Evolutionary conservation across 805 yeast genomes (phyloP).

Genomic region (Saitoella complicata): DNA sequence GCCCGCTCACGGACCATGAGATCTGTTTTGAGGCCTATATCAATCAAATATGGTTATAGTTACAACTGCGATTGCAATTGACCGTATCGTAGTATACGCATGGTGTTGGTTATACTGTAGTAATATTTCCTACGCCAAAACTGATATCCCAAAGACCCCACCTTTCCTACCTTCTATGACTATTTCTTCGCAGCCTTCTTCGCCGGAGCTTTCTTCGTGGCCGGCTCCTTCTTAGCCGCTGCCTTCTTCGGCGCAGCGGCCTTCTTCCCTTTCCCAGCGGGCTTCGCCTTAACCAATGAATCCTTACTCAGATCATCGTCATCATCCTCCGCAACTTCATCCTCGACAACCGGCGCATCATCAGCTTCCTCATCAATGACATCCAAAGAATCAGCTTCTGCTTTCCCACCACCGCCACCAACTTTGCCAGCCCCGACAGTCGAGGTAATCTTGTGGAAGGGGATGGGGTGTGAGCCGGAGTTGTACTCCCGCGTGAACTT

Average conservation of each 20-base stretch:
- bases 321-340: conserved; percentile 19
- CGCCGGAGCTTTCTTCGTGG: too few relatives aligned
- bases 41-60: too few relatives aligned
- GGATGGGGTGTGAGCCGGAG: conserved; percentile 59
- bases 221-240: too few relatives aligned
- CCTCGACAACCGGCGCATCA: conserved; percentile 18
- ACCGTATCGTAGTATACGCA: too few relatives aligned
- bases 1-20: too few relatives aligned
- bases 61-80: too few relatives aligned
- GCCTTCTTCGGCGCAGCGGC: neutral
- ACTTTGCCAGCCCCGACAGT: conserved; percentile 22
- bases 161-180: too few relatives aligned
- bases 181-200: too few relatives aligned
- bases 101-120: too few relatives aligned
- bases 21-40: too few relatives aligned
- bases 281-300: conserved; percentile 9
- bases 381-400: conserved; percentile 37
- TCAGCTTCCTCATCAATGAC: conserved; percentile 37
- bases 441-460: conserved; percentile 41
- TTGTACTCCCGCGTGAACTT: conserved; percentile 82
- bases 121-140: too few relatives aligned
- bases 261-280: conserved; percentile 4
- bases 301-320: conserved; percentile 28
- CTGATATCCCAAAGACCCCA: too few relatives aligned
- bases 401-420: conserved; percentile 33